Percentiles rank a stretch among this genome's conserved stretches.
phyloP scores from a whole-genome alignment of 2,329 filamentous ascomycete genomes.

The Coleophoma crateriformis region DNA sequence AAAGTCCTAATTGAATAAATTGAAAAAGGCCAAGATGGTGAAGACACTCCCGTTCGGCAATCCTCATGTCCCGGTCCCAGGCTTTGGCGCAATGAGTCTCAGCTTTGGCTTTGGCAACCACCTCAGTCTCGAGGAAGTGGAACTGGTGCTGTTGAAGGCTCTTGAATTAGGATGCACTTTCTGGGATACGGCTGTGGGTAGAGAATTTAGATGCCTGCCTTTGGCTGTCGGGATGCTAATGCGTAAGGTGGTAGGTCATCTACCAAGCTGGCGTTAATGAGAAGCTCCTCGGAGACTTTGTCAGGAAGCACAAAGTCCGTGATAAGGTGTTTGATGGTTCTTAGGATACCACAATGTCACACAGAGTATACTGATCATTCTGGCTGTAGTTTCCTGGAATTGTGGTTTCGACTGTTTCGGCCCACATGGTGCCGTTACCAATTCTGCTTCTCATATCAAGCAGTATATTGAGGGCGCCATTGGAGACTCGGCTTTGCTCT shows the following conservation, averaged over 20 bases:
- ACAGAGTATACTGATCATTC: slow-evolving; percentile 27
- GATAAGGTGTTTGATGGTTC: slow-evolving; percentile 37
- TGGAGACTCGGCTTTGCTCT: slow-evolving; percentile 33
- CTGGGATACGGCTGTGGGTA: slow-evolving; percentile 28
- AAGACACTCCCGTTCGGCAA: slow-evolving; percentile 34
- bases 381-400: slow-evolving; percentile 45
- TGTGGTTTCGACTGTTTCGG: slow-evolving; percentile 30
- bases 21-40: slow-evolving; percentile 25
- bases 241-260: slow-evolving; percentile 1
- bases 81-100: slow-evolving; percentile 45
- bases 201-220: neutral
- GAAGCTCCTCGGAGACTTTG: slow-evolving; percentile 40
- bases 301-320: slow-evolving; percentile 29
- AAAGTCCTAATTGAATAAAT: too few relatives aligned
- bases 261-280: slow-evolving; percentile 33
- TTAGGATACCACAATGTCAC: slow-evolving; percentile 12
- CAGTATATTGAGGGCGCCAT: slow-evolving; percentile 32
- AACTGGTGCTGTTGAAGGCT: slow-evolving; percentile 43
- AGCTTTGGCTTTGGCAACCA: slow-evolving; percentile 37
- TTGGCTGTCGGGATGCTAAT: neutral
- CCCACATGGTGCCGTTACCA: slow-evolving; percentile 23
- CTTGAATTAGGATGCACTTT: slow-evolving; percentile 39
- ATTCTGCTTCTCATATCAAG: slow-evolving; percentile 30
- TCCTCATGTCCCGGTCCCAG: slow-evolving; percentile 34
- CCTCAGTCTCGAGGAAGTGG: slow-evolving; percentile 36